Conservation (phyloP, 192 early-diverging fungal species). For the Chytriomyces confervae region DNA sequence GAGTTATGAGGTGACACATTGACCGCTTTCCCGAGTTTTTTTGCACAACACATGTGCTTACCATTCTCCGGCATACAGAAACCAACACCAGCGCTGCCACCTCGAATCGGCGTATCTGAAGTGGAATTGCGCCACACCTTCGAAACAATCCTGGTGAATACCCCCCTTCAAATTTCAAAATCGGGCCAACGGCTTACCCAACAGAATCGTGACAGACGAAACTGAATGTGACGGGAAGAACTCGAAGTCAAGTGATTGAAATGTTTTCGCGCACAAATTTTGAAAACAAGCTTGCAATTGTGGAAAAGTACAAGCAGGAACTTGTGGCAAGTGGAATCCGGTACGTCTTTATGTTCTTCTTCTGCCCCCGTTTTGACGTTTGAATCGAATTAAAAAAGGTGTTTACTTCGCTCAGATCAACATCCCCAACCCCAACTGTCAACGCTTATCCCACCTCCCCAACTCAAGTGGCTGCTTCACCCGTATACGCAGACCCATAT, state of each 20-base stretch:
- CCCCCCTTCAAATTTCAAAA: neutral
- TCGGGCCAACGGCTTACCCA: neutral
- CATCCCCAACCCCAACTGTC: too few species aligned
- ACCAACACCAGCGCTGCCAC: neutral
- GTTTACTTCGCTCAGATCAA: too few species aligned
- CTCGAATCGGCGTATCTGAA: neutral
- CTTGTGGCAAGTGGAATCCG: neutral
- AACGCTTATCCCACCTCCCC: too few species aligned
- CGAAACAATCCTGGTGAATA: neutral
- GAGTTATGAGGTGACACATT: neutral
- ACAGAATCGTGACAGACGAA: neutral
- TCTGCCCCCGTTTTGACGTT: neutral
- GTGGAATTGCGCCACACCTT: neutral
- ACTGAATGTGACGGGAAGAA: conserved; percentile 21
- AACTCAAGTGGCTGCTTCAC: too few species aligned
- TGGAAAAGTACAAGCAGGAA: conserved; percentile 25
- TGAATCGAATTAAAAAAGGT: too few species aligned
- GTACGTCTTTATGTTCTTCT: neutral
- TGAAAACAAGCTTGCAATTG: conserved; percentile 15
- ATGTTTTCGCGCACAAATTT: conserved; percentile 22
- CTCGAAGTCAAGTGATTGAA: neutral
- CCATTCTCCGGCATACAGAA: neutral
- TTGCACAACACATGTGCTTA: neutral
- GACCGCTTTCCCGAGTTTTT: neutral
- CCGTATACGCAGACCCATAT: too few species aligned